phyloP scores from a whole-genome alignment of 1,284 basidiomycete species.

The Sutorius eximius region DNA sequence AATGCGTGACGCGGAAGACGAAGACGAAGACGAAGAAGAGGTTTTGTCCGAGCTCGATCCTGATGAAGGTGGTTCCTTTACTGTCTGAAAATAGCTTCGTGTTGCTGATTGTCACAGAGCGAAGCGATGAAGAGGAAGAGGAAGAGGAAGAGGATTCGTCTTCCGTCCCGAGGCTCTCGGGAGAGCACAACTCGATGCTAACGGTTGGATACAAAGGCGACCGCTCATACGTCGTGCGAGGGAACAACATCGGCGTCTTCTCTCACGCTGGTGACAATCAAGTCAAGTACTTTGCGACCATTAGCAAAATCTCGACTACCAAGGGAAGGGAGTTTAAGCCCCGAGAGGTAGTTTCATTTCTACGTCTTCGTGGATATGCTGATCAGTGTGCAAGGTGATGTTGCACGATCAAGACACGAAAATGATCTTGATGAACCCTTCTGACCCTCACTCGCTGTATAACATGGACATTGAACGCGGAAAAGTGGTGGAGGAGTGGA shows the following conservation, averaged over 20 bases:
- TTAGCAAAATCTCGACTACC: constrained; percentile 80
- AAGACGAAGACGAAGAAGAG: constrained; percentile 75
- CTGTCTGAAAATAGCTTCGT: constrained; percentile 1
- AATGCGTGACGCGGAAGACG: constrained; percentile 76
- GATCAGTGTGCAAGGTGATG: constrained; percentile 71
- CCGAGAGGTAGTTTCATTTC: constrained; percentile 60
- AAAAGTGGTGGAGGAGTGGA: constrained; percentile 99
- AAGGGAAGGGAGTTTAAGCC: constrained; percentile 88
- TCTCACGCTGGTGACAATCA: constrained; percentile 76
- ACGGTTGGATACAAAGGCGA: constrained; percentile 97
- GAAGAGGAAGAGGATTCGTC: constrained; percentile 52
- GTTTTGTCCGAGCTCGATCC: constrained; percentile 64
- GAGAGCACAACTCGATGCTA: constrained; percentile 84
- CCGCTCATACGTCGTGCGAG: constrained; percentile 93
- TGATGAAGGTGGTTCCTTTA: constrained; percentile 45
- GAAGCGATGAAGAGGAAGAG: constrained; percentile 58
- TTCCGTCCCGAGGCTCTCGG: constrained; percentile 43
- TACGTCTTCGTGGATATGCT: constrained; percentile 6
- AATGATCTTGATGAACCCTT: constrained; percentile 92
- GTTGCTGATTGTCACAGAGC: constrained; percentile 33
- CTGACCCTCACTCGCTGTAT: constrained; percentile 84
- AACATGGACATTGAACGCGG: constrained; percentile 94
- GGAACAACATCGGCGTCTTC: constrained; percentile 98
- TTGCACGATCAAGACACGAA: constrained; percentile 95
- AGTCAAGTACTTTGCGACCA: constrained; percentile 88